phyloP scores from a whole-genome alignment of 495 filamentous ascomycete genomes.

The Penicillium ochrochloron region DNA sequence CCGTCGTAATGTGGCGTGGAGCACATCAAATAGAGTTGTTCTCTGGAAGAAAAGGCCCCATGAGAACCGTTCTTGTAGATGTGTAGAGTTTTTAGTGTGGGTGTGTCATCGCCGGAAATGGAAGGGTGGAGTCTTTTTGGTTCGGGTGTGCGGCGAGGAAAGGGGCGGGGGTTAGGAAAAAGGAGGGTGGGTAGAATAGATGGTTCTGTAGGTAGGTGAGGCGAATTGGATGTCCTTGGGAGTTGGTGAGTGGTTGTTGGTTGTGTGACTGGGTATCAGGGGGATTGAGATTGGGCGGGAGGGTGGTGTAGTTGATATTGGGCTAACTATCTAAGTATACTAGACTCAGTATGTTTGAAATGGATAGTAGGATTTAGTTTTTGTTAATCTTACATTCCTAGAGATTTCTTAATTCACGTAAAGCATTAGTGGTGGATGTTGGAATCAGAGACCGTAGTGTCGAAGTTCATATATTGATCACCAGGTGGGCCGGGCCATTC shows the following conservation, averaged over 20 bases:
- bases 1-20: too few relatives aligned
- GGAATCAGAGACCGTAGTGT: too few relatives aligned
- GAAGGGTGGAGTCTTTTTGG: constrained; percentile 4
- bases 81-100: neutral
- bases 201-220: neutral
- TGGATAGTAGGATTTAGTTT: neutral
- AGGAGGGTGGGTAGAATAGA: neutral
- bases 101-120: constrained; percentile 19
- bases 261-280: neutral
- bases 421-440: too few relatives aligned
- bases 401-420: too few relatives aligned
- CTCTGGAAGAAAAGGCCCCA: neutral
- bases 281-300: neutral
- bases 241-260: neutral
- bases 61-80: neutral
- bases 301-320: neutral
- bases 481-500: too few relatives aligned
- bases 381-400: too few relatives aligned
- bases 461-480: too few relatives aligned
- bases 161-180: neutral
- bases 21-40: neutral
- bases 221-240: neutral
- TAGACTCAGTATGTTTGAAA: neutral
- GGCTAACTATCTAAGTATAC: neutral
- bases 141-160: neutral